phyloP scores from a whole-genome alignment of 306 rosid species.

The Malus domestica region DNA sequence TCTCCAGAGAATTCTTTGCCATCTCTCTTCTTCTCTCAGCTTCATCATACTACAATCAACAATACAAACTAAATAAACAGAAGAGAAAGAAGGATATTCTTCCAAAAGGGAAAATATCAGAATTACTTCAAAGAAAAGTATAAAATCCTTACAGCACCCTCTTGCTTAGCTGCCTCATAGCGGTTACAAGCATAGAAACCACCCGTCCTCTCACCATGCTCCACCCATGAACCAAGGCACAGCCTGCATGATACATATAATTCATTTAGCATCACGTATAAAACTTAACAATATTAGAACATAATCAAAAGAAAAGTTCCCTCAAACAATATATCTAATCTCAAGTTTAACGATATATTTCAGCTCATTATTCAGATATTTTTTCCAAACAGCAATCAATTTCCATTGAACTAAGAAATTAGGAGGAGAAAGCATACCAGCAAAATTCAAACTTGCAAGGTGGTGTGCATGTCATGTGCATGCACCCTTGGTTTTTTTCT shows the following conservation, averaged over 20 bases:
- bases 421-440: constrained; percentile 41
- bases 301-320: background rate
- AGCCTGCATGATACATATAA: constrained; percentile 40
- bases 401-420: background rate
- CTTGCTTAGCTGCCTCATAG: constrained; percentile 81
- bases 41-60: constrained; percentile 33
- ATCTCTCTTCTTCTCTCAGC: constrained; percentile 82
- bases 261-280: background rate
- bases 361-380: background rate
- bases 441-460: constrained; percentile 86
- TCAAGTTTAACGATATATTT: background rate
- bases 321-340: background rate
- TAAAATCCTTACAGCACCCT: constrained; percentile 47
- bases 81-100: background rate
- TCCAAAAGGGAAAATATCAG: background rate
- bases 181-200: constrained; percentile 95
- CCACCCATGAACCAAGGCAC: constrained; percentile 88
- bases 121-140: background rate
- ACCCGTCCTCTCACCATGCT: constrained; percentile 90
- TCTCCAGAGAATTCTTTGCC: constrained; percentile 91
- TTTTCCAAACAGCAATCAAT: background rate
- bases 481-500: constrained; percentile 86
- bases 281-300: background rate
- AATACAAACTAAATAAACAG: background rate
- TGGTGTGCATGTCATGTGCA: constrained; percentile 92